Evolutionary conservation across 257 asterid genomes (phyloP), one percentile per base, ranked within the genome.

Genomic region (Salvia hispanica): DNA sequence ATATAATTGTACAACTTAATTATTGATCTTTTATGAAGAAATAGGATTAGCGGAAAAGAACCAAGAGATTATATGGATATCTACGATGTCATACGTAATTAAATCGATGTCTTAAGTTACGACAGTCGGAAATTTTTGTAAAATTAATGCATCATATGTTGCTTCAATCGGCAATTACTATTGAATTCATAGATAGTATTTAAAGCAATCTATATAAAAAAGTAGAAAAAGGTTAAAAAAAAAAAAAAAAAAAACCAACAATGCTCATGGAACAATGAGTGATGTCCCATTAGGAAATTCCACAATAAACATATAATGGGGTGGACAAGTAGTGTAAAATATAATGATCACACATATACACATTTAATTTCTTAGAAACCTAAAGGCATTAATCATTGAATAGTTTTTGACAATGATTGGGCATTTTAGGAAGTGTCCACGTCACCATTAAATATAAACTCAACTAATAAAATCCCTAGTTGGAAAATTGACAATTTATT

Each of bases 351-450:
- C 36, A 3, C 48, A 58, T 45, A 64, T 46, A 46, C 46, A 64
- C 56, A 46, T 67, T 14, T 37, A 54, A 51, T 58, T 65, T 57
- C 44, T 55, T 60, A 50, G 36, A 66, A 68, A 36, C 51, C 31
- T 42, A 70, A 64, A 64, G 42, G 15, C 66, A 67, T 14, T 25
- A 25, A 75, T 77, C 69, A 72, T 78, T 64, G 37, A 72, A 60
- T 71, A 65, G 18, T 77, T 67, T 44, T 63, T 18, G 63, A 74
- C 76, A 81, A 85, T 83, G 87, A 81, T 81, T 79, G 80, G 78
- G 61, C 64, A 60, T 57, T 67, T 59, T 74, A 58, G 51, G 59
- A 66, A 54, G 71, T 72, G 74, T 16, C 73, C 65, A 73, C 80
- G 62, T 67, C 78, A 80, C 46, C 76, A 72, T 69, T 51, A 73